Evolutionary conservation across 2,329 filamentous ascomycete genomes (phyloP).

Genomic region (Alternaria arbusti): DNA sequence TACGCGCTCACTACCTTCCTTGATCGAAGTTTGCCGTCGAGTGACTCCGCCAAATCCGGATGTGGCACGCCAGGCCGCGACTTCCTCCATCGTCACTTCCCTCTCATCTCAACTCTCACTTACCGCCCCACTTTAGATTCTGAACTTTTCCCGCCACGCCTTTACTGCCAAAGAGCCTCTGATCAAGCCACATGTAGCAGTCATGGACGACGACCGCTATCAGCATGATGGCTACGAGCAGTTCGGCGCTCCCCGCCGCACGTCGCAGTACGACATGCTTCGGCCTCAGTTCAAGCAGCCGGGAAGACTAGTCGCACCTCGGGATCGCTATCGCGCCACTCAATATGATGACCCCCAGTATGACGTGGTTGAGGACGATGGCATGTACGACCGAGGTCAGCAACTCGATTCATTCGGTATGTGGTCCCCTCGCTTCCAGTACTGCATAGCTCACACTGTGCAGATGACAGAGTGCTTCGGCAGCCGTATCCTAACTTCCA

Average conservation of each 20-base stretch:
- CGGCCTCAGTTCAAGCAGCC: slow-evolving; percentile 22
- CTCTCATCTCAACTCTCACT: slow-evolving; percentile 9
- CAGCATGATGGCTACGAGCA: slow-evolving; percentile 16
- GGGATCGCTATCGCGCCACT: slow-evolving; percentile 35
- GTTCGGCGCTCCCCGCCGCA: background rate
- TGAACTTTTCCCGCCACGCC: background rate
- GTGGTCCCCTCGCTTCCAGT: slow-evolving; percentile 3
- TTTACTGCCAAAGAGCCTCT: background rate
- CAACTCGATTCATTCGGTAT: slow-evolving; percentile 59
- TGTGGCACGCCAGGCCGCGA: slow-evolving; percentile 16
- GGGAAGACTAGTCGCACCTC: slow-evolving; percentile 10
- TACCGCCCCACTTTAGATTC: background rate
- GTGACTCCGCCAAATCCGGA: background rate
- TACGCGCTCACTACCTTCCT: background rate
- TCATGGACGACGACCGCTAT: slow-evolving; percentile 28
- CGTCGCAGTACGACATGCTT: slow-evolving; percentile 17
- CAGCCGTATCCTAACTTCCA: slow-evolving; percentile 42
- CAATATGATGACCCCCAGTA: slow-evolving; percentile 22
- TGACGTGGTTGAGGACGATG: slow-evolving; percentile 36
- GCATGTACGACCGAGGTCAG: slow-evolving; percentile 14
- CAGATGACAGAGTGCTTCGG: slow-evolving; percentile 47
- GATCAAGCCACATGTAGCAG: background rate
- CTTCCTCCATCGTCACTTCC: slow-evolving; percentile 33
- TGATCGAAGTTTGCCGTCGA: background rate
- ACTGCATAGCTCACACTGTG: too few relatives aligned